Percentiles rank a stretch among this genome's conserved stretches.
phyloP scores from a whole-genome alignment of 768 basidiomycete species.

The Tephrocybe sp. region DNA sequence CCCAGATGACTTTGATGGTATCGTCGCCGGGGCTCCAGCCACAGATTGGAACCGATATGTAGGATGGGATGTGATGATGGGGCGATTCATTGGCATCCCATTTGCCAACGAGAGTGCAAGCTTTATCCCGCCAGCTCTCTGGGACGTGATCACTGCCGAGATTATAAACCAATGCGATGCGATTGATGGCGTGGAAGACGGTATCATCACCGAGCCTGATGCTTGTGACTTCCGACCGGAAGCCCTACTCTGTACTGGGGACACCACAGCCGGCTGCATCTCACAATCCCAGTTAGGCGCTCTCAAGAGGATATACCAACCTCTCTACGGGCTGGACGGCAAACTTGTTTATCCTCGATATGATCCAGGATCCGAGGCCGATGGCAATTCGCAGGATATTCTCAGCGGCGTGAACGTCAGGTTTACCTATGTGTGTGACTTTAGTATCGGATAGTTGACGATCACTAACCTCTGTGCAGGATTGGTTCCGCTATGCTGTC shows the following conservation, averaged over 20 bases:
- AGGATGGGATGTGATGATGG: not conserved
- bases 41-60: constrained; percentile 4
- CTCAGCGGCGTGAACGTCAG: not conserved
- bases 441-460: not conserved
- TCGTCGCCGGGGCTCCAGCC: constrained; percentile 1
- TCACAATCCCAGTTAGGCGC: not conserved
- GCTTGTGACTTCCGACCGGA: not conserved
- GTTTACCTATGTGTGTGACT: not conserved
- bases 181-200: not conserved
- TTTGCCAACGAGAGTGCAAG: not conserved
- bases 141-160: not conserved
- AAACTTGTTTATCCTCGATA: constrained; percentile 5
- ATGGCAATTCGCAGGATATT: not conserved
- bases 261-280: not conserved
- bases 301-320: not conserved
- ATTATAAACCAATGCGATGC: not conserved
- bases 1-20: no score
- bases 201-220: constrained; percentile 3
- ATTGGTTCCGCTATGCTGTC: not conserved
- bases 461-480: not conserved
- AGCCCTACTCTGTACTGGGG: not conserved
- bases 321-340: not conserved
- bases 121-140: not conserved
- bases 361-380: constrained; percentile 6
- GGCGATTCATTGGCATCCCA: constrained; percentile 1